A percentile compares a stretch with the other conserved stretches of the same genome.
Evolutionary conservation across 2,329 filamentous ascomycete species (phyloP).

Genomic region (Penicillium corylophilum): DNA sequence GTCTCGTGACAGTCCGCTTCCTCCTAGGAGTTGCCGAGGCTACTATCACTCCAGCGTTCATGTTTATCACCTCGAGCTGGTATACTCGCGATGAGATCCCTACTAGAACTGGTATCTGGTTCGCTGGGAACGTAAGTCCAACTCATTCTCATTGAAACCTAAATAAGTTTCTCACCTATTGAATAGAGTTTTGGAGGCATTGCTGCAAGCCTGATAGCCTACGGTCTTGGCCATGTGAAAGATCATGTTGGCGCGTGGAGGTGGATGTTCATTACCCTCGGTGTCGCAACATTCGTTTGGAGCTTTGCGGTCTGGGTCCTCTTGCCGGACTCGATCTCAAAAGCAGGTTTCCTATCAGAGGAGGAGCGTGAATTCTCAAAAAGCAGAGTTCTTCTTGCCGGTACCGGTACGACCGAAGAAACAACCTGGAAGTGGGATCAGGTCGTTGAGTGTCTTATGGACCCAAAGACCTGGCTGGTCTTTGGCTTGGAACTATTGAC

Average conservation of each 20-base stretch:
- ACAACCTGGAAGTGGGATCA: conserved; percentile 55
- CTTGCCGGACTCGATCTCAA: conserved; percentile 56
- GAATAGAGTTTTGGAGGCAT: conserved; percentile 20
- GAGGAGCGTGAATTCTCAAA: conserved; percentile 50
- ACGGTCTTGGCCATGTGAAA: conserved; percentile 56
- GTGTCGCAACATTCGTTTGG: conserved; percentile 53
- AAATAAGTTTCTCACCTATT: not conserved
- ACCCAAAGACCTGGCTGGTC: conserved; percentile 63
- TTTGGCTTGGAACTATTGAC: conserved; percentile 54
- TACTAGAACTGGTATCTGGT: conserved; percentile 57
- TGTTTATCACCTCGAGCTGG: conserved; percentile 58
- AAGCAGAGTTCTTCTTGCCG: conserved; percentile 43
- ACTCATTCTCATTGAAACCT: not conserved
- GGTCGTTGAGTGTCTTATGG: conserved; percentile 53
- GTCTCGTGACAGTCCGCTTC: conserved; percentile 53
- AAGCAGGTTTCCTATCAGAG: conserved; percentile 57
- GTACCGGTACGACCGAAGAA: conserved; percentile 52
- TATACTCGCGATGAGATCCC: conserved; percentile 60
- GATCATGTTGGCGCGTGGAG: conserved; percentile 25
- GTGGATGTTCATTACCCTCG: conserved; percentile 60
- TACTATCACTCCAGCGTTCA: conserved; percentile 55
- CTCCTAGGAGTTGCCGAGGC: conserved; percentile 58
- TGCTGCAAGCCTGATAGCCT: conserved; percentile 41
- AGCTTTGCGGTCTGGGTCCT: conserved; percentile 49
- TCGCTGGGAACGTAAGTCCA: conserved; percentile 30